These are phyloP conservation scores for Cladobotryum mycophilum DNA, from an alignment of 2,329 filamentous ascomycete species.

Conservation along the genomic window DNA sequence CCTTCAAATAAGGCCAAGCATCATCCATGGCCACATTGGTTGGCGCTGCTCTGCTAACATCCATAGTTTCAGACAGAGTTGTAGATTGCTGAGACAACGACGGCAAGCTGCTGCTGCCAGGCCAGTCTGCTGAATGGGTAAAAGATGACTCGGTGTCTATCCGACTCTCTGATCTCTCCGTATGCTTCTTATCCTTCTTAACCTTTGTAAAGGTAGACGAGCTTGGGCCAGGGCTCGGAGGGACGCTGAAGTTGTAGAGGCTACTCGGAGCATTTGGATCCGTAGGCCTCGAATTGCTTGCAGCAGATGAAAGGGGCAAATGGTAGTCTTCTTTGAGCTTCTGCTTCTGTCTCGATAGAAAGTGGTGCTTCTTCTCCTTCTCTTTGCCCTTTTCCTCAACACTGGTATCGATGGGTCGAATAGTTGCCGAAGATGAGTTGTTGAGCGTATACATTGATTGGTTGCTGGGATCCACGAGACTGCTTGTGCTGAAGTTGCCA, in stretches of 20 bases:
- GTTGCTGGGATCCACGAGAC: conserved; percentile 54
- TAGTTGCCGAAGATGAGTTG: conserved; percentile 73
- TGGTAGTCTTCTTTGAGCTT: conserved; percentile 71
- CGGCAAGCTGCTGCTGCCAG: conserved; percentile 46
- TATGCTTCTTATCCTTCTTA: conserved; percentile 79
- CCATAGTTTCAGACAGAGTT: conserved; percentile 45
- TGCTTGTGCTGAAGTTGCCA: conserved; percentile 65
- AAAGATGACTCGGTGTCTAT: conserved; percentile 47
- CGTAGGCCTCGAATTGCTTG: conserved; percentile 69
- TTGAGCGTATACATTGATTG: conserved; percentile 64
- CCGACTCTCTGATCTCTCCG: conserved; percentile 52
- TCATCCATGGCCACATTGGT: conserved; percentile 72
- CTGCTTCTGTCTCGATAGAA: conserved; percentile 71
- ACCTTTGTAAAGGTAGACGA: conserved; percentile 69
- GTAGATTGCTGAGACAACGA: conserved; percentile 38
- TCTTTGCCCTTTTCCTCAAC: conserved; percentile 42
- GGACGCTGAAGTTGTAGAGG: conserved; percentile 71
- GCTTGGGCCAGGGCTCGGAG: conserved; percentile 62
- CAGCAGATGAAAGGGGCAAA: conserved; percentile 66
- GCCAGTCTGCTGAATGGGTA: conserved; percentile 41
- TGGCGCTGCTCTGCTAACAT: conserved; percentile 49
- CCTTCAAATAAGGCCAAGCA: conserved; percentile 75
- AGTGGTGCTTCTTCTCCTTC: conserved; percentile 72
- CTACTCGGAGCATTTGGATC: conserved; percentile 70
- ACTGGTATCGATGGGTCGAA: conserved; percentile 56